Evolutionary conservation across 129 eudicot genomes (phyloP).

Genomic region (Gnaphalium uliginosum): DNA sequence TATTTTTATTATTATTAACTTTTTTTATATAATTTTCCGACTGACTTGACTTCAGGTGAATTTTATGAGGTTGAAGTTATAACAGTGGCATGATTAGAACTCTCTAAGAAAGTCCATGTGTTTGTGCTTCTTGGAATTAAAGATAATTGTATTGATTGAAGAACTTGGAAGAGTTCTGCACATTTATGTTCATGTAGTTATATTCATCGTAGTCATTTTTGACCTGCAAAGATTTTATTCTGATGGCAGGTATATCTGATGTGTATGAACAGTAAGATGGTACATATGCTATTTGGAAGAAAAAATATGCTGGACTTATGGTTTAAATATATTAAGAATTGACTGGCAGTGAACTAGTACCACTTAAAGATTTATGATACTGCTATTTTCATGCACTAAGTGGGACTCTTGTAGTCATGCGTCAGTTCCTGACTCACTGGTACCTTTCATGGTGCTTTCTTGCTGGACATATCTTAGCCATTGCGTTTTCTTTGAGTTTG

Average conservation of each 20-base stretch:
- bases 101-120: neutral
- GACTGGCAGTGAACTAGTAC: conserved; percentile 19
- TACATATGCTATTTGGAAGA: conserved; percentile 7
- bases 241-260: conserved; percentile 38
- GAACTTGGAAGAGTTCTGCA: conserved; percentile 1
- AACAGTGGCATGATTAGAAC: conserved; percentile 11
- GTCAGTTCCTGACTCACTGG: conserved; percentile 35
- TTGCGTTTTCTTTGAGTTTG: conserved; percentile 40
- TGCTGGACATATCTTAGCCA: conserved; percentile 40
- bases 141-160: conserved; percentile 2
- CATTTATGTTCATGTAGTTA: neutral
- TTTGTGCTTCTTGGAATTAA: neutral
- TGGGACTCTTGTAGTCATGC: conserved; percentile 48
- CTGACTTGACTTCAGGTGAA: conserved; percentile 1
- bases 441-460: conserved; percentile 60
- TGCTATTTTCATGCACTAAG: conserved; percentile 36
- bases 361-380: conserved; percentile 26
- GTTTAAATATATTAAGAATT: conserved; percentile 19
- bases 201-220: neutral
- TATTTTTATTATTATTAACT: too few species aligned
- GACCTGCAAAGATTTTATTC: neutral
- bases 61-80: conserved; percentile 3
- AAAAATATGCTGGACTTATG: conserved; percentile 15
- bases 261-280: conserved; percentile 18
- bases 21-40: neutral